phyloP scores from a whole-genome alignment of 2,329 filamentous ascomycete genomes.

The Colletotrichum camelliae region DNA sequence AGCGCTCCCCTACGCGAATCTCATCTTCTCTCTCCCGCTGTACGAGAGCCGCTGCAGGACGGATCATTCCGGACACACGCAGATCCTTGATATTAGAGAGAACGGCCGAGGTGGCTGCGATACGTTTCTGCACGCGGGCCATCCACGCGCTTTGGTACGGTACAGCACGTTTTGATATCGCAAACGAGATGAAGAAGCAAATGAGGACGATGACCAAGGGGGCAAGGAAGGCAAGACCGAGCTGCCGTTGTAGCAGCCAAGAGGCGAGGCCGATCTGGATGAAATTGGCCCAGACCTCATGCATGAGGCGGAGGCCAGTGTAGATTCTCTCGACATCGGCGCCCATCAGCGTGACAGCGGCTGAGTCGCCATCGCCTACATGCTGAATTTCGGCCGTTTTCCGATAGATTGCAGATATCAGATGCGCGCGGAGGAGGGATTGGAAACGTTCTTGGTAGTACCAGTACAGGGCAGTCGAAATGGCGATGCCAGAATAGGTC shows the following conservation, averaged over 20 bases:
- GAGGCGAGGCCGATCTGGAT: conserved; percentile 49
- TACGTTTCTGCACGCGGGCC: conserved; percentile 15
- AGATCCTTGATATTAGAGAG: not conserved
- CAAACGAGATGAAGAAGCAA: conserved; percentile 17
- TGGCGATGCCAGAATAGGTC: conserved; percentile 45
- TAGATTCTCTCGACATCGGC: conserved; percentile 50
- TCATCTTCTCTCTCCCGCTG: conserved; percentile 8
- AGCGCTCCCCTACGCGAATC: conserved; percentile 15
- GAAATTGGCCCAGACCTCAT: conserved; percentile 45
- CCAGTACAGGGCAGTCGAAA: conserved; percentile 42
- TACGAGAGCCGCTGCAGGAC: conserved; percentile 21
- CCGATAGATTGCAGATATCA: conserved; percentile 37
- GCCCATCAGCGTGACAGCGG: conserved; percentile 51
- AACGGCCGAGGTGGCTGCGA: not conserved
- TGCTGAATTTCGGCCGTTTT: conserved; percentile 32
- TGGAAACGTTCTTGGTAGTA: conserved; percentile 40
- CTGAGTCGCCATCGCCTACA: conserved; percentile 32
- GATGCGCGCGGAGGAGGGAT: conserved; percentile 35
- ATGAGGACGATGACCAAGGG: conserved; percentile 49
- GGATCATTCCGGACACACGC: not conserved
- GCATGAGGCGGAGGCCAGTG: conserved; percentile 36
- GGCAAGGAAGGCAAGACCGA: conserved; percentile 52
- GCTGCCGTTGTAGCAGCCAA: conserved; percentile 49
- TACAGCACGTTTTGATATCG: conserved; percentile 31
- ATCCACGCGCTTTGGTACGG: conserved; percentile 32